A percentile compares a stretch with the other conserved stretches of the same genome.
These are phyloP conservation scores for Bipolaris sorokiniana DNA, from an alignment of 2,329 filamentous ascomycete species.

Conservation along the genomic window DNA sequence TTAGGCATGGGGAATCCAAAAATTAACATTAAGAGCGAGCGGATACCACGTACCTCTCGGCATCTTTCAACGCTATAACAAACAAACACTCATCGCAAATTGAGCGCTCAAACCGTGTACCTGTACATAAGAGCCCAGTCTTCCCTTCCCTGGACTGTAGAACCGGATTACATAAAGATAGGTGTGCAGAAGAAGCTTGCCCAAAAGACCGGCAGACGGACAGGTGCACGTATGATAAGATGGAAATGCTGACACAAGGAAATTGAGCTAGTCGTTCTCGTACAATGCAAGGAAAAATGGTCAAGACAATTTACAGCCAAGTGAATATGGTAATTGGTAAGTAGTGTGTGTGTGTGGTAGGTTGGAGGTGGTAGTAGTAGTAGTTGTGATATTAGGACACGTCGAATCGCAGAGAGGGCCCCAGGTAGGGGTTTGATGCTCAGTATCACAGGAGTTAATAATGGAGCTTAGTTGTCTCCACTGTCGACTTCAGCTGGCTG, in stretches of 20 bases:
- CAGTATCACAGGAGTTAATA: not conserved
- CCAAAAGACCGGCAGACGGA: constrained; percentile 21
- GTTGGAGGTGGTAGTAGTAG: not conserved
- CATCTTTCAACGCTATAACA: constrained; percentile 5
- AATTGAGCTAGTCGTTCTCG: constrained; percentile 13
- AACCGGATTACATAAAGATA: constrained; percentile 11
- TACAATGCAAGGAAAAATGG: constrained; percentile 17
- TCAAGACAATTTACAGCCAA: constrained; percentile 31
- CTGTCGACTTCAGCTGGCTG: constrained; percentile 31
- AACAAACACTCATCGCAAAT: constrained; percentile 8
- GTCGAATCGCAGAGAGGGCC: not conserved
- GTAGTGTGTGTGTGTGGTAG: not conserved
- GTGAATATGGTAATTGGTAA: constrained; percentile 12
- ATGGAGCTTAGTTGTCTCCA: constrained; percentile 12
- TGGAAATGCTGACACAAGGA: constrained; percentile 7
- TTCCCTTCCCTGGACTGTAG: constrained; percentile 4
- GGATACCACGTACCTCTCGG: constrained; percentile 1
- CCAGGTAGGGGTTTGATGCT: not conserved
- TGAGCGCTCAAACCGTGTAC: constrained; percentile 13
- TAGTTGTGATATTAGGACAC: not conserved
- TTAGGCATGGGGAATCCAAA: not conserved
- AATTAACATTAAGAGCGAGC: constrained; percentile 17
- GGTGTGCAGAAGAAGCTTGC: constrained; percentile 10
- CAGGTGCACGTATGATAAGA: constrained; percentile 13
- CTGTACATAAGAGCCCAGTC: constrained; percentile 3